phyloP scores from a whole-genome alignment of 2,329 filamentous ascomycete genomes.

The Canariomyces notabilis region DNA sequence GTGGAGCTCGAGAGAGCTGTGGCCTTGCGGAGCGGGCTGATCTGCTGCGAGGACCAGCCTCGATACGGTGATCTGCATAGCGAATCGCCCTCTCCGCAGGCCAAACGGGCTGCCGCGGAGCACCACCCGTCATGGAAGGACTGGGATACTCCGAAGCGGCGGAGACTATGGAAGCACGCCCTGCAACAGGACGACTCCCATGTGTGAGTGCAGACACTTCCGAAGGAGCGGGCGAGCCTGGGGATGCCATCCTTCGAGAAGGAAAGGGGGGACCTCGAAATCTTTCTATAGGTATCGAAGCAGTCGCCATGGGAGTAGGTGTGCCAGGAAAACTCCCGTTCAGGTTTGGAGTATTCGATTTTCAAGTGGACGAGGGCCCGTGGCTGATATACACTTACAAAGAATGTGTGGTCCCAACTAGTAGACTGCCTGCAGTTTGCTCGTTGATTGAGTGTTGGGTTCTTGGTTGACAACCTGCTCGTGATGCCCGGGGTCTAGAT shows the following conservation, averaged over 20 bases:
- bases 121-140: neutral
- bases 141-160: neutral
- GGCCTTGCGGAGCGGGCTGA: neutral
- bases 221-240: neutral
- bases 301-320: too few relatives aligned
- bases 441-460: neutral
- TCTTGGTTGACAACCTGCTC: slow-evolving; percentile 10
- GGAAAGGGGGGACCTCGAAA: neutral
- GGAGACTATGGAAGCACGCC: slow-evolving; percentile 1
- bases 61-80: neutral
- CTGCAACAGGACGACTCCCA: neutral
- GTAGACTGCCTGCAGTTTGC: slow-evolving; percentile 19
- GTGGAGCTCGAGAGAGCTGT: neutral
- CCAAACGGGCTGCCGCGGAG: neutral
- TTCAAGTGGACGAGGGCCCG: neutral
- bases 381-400: slow-evolving; percentile 15
- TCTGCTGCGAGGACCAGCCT: neutral
- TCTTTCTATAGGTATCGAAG: too few relatives aligned
- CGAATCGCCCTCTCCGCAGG: neutral
- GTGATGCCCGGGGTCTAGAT: slow-evolving; percentile 5
- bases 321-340: too few relatives aligned
- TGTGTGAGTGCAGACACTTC: neutral
- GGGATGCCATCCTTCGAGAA: neutral
- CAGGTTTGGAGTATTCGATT: neutral
- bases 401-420: slow-evolving; percentile 12